phyloP scores from a whole-genome alignment of 805 yeast species.

The Pichia phayaonensis region DNA sequence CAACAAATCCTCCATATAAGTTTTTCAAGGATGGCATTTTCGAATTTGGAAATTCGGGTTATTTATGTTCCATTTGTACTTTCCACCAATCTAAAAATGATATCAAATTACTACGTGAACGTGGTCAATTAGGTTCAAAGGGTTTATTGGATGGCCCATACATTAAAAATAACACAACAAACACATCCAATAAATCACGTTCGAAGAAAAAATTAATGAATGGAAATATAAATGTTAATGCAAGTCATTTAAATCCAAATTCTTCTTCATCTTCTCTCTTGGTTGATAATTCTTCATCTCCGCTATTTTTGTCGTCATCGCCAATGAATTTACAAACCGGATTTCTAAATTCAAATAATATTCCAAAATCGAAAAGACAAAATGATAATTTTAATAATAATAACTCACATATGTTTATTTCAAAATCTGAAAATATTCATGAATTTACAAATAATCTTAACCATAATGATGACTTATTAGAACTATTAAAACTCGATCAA shows the following conservation, averaged over 20 bases:
- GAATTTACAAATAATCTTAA: not conserved
- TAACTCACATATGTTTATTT: not conserved
- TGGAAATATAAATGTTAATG: not conserved
- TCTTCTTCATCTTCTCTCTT: not conserved
- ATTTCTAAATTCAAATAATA: not conserved
- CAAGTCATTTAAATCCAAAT: not conserved
- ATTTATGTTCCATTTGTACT: constrained; percentile 26
- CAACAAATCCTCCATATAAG: constrained; percentile 26
- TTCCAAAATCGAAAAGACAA: not conserved
- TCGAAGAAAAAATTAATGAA: not conserved
- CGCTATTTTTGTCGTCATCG: constrained; percentile 4
- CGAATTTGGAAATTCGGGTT: constrained; percentile 29
- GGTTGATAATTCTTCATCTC: constrained; percentile 8
- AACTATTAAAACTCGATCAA: not conserved
- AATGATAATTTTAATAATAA: no score
- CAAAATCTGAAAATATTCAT: not conserved
- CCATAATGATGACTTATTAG: not conserved
- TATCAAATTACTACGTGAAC: constrained; percentile 19
- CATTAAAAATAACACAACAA: constrained; percentile 2
- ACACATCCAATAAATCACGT: not conserved
- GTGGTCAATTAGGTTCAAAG: constrained; percentile 27
- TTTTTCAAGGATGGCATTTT: constrained; percentile 28
- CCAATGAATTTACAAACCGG: constrained; percentile 8
- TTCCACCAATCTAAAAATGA: constrained; percentile 19
- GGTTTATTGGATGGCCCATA: constrained; percentile 30